Evolutionary conservation across 1,284 basidiomycete genomes (phyloP).

Genomic region (Tranzscheliella williamsii): DNA sequence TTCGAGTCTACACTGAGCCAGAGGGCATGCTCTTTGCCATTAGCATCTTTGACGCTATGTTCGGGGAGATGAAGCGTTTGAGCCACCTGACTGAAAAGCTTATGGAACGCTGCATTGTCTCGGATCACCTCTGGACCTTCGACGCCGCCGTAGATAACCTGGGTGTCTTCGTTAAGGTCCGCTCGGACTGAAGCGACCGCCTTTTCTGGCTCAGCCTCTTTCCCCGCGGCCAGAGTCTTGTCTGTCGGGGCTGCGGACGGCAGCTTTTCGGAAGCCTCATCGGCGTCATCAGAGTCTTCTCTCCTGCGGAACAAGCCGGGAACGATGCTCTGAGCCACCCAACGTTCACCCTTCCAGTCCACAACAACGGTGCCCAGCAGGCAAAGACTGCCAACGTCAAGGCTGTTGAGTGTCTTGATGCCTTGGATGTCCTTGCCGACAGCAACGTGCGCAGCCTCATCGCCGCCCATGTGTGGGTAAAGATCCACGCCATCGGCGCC

Average conservation of each 20-base stretch:
- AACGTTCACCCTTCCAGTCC: conserved; percentile 68
- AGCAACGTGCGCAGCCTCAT: conserved; percentile 66
- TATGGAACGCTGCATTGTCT: conserved; percentile 65
- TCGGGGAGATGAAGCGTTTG: conserved; percentile 64
- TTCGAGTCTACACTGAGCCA: conserved; percentile 67
- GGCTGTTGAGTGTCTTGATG: conserved; percentile 65
- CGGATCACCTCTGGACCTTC: conserved; percentile 63
- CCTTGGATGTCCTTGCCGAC: conserved; percentile 68
- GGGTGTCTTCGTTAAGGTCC: conserved; percentile 60
- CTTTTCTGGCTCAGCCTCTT: conserved; percentile 64
- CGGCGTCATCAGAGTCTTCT: conserved; percentile 38
- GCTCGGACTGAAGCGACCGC: conserved; percentile 70
- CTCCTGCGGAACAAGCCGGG: conserved; percentile 66
- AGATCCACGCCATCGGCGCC: conserved; percentile 67
- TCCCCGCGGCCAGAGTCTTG: conserved; percentile 26
- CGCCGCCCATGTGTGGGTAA: conserved; percentile 66
- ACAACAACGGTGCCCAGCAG: conserved; percentile 64
- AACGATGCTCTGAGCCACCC: conserved; percentile 67
- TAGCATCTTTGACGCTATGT: conserved; percentile 64
- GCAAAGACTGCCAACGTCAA: conserved; percentile 63
- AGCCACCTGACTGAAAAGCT: conserved; percentile 65
- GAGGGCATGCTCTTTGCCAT: conserved; percentile 64
- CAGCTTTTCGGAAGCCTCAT: not conserved
- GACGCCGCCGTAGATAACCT: conserved; percentile 65
- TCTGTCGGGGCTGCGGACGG: conserved; percentile 29